phyloP scores from a whole-genome alignment of 1,284 basidiomycete species.

The Schizophyllum amplum region DNA sequence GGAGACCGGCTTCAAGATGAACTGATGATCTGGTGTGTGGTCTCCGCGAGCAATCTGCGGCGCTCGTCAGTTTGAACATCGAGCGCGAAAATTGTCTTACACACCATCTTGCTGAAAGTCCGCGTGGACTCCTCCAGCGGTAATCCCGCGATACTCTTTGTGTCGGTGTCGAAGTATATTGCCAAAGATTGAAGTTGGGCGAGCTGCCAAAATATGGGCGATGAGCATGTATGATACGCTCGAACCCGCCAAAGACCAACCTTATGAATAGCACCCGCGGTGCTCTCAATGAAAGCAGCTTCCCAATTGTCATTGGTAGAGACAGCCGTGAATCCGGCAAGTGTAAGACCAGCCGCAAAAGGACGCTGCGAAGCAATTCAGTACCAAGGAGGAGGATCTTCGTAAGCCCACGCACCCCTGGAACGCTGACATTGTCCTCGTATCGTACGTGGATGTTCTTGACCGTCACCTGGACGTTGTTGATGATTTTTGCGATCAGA shows the following conservation, averaged over 20 bases:
- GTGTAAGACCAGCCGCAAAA: constrained; percentile 88
- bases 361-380: constrained; percentile 58
- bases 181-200: constrained; percentile 85
- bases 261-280: constrained; percentile 87
- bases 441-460: constrained; percentile 95
- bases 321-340: constrained; percentile 90
- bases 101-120: constrained; percentile 78
- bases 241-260: constrained; percentile 29
- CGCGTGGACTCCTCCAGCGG: constrained; percentile 63
- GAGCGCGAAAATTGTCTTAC: constrained; percentile 12
- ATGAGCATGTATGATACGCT: constrained; percentile 1
- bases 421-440: constrained; percentile 91
- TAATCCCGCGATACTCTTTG: constrained; percentile 71
- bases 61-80: not conserved
- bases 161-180: constrained; percentile 95
- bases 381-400: not conserved
- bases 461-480: constrained; percentile 95
- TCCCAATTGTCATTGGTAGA: constrained; percentile 92
- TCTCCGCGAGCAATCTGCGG: constrained; percentile 58
- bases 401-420: constrained; percentile 52
- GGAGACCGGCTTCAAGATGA: constrained; percentile 92
- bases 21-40: constrained; percentile 71
- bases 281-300: constrained; percentile 93
- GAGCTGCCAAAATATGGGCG: constrained; percentile 40
- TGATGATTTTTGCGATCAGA: constrained; percentile 86